Evolutionary conservation across 345 rosid genomes (phyloP), one percentile per base, ranked within the genome.

Genomic region (Syzygium jambos): DNA sequence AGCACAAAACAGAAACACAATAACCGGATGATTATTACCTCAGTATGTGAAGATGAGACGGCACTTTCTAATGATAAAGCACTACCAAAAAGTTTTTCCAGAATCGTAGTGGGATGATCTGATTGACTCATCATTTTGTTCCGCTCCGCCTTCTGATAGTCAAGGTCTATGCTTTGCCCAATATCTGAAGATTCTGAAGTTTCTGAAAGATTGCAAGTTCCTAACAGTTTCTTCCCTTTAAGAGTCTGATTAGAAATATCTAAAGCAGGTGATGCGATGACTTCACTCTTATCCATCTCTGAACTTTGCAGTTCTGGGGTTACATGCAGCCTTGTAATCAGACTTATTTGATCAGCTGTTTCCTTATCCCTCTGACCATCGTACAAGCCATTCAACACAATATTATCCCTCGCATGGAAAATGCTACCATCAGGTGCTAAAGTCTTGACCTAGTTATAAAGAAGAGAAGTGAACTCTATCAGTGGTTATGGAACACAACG

Each of bases 1-100:
- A 25, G 46, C 25, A 53, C 59, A 84, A 53, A 65, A 68, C 8
- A 34, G 34, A 51, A 53, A 86, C 56, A 30, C 17, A 8, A 84
- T 29, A 61, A 52, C 80, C 43, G 3, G 34, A 85, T 68, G 80
- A 54, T 55, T n/a, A 84, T n/a, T 57, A 89, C 88, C 90, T 89
- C 85, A 38, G 65, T 52, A 59, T 53, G 52, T 25, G 78, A 54
- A 55, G 87, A 86, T 43, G 96, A 87, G 88, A 88, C 94, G 65
- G 90, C 91, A 88, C 68, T 92, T 87, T 92, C 92, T 89, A 91
- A 87, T 82, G 94, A 91, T 85, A 92, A 89, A 65, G 94, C 94
- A 83, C 92, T 92, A 89, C 94, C 91, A 88, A 98, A 96, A 86
- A 94, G 90, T 92, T 94, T 96, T 88, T 96, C 98, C 73, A 98